Evolutionary conservation across 208 protist species (phyloP), one percentile per base, ranked within the genome.

Genomic region (Trypanosoma caninum): DNA sequence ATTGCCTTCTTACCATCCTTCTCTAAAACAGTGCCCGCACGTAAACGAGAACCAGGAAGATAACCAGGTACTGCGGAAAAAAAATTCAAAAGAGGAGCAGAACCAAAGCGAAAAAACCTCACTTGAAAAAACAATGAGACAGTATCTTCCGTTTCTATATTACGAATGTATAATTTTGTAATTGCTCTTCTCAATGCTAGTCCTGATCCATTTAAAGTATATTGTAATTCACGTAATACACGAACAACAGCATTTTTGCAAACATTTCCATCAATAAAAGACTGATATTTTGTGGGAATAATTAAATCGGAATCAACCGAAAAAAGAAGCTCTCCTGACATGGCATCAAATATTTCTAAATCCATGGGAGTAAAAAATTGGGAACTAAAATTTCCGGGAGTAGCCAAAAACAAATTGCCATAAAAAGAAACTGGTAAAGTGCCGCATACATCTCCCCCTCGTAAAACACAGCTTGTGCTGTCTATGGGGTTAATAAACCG

Each of bases 51-150:
- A 4, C 82, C 84, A 8, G 65, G 56, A 20, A 76, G 46, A 65
- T 88, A 89, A 11, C 81, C 83, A 13, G 81, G 82, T 4, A 61
- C 79, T 31, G 57, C 87, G 30, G 76, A 51, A 74, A 84, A 80
- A 57, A 83, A 74, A 40, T 69, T 76, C 3, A 31, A 41, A n/a
- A 75, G 77, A 25, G 74, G 13, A 22, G 31, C 65, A 33, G 33
- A 54, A 35, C 68, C 75, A 38, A 44, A 40, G 0, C 27, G 33
- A 16, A 72, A 56, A 72, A 89, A 89, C 2, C 57, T 53, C 25
- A 56, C 58, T n/a, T 78, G 46, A 48, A 88, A 93, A 14, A 48
- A 40, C 22, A 89, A 9, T 16, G 80, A 68, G 25, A 47, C 51
- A 65, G 59, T 31, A 58, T 22, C 13, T 22, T 58, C 41, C 33